Evolutionary conservation across 2,329 filamentous ascomycete species (phyloP), one percentile per base, ranked within the genome.

Genomic region (Pezicula carpinea): DNA sequence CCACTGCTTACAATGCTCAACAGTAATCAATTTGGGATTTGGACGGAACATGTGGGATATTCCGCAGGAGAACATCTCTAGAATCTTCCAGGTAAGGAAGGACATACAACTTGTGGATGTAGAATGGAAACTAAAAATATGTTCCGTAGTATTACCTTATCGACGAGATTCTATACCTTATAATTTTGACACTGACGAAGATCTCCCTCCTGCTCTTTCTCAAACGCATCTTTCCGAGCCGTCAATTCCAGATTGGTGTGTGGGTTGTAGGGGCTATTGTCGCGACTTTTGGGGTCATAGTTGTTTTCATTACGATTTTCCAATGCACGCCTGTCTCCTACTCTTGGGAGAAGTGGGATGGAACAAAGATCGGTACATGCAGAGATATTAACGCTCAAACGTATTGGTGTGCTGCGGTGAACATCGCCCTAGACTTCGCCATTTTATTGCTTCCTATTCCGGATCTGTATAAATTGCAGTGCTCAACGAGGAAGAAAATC

Each of bases 311-410:
- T 10, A 69, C 65, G 13, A 55, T 76, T 11, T 74, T 79, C 32
- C 72, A 79, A 50, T 81, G 77, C 57, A 59, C 54, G 2, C 79
- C 78, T 0, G 63, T 82, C 17, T 60, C 59, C 13, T 73, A 69
- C 48, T 76, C 72, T 57, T 83, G 80, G 80, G 65, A 61, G 0
- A 63, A 63, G 14, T 82, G 77, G 76, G 70, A 76, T 39, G 68
- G 68, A 1, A 61, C 70, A 44, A 66, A 71, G 32, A 4, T 59
- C 0, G 79, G 79, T 0, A 61, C 50, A 1, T 83, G 80, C 51
- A 57, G 75, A 18, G 65, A 76, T 46, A 61, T 74, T 50, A 77
- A 76, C 48, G 62, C 64, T 1, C 64, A 79, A 3, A 70, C 64
- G 0, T 80, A 74, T 72, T 66, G 71, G 29, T 73, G 76, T 29